Base-by-base conservation (phyloP, 2,329 filamentous ascomycete species). In the Diaporthe ilicicola region DNA sequence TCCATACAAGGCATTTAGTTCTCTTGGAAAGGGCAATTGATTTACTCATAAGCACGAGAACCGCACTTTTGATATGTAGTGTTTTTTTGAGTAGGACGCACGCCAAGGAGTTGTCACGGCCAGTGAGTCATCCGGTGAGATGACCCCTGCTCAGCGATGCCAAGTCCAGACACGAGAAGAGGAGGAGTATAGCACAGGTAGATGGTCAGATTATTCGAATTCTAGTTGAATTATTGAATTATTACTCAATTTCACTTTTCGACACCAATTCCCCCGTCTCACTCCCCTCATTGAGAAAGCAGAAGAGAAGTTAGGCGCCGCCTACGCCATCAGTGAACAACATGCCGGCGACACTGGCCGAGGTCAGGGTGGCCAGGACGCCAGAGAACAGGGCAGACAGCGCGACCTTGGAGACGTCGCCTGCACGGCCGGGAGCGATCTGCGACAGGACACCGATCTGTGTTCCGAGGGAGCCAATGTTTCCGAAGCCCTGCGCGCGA, bases 371-470 rank as follows among this genome's bases (percentile, higher is more conserved):
- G 34, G 92, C 89, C 72, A 97, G 83, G 42, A 96, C 89, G 77
- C 94, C 94, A 0, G 93, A 92, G 66, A 94, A 79, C 74, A 97
- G 86, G 7, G 94, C 93, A 39, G 92, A 94, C 24, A 97, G 70
- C 3, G 94, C 94, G 34, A 97, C 87, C 56, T 86, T 86, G 4
- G 93, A 91, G 13, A 97, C 91, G 76, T 96, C 93, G 70, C 91
- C 93, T 46, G 89, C 87, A 54, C 94, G 89, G 4, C 86, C 85
- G 0, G 94, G 94, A 0, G 93, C 91, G 72, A 97, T 89, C 82
- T 97, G 94, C 4, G 92, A 89, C 66, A 97, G 87, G 71, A 97
- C 93, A 84, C 94, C 94, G 73, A 97, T 96, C 82, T 97, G 94
- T 69, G 94, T 95, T 79, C 94, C 94, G 59, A 97, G 88, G 37